These are phyloP conservation scores for Phytophthora boehmeriae DNA, from an alignment of 352 stramenopile genomes.

Conservation along the genomic window DNA sequence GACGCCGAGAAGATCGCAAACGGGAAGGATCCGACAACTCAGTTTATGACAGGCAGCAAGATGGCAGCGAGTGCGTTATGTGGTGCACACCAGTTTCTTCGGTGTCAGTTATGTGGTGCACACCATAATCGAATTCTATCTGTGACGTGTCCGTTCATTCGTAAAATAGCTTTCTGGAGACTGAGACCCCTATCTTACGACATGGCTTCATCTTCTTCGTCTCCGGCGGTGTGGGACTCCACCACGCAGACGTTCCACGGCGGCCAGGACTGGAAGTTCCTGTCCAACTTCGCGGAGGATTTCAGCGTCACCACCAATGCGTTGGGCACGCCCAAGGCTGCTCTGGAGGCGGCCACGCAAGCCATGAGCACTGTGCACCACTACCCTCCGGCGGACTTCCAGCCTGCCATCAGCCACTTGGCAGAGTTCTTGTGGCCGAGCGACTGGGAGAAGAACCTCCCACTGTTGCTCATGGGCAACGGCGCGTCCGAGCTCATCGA, in stretches of 20 bases:
- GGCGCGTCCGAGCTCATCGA: slow-evolving; percentile 88
- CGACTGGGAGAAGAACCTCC: slow-evolving; percentile 56
- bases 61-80: too few relatives aligned
- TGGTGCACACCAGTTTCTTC: too few relatives aligned
- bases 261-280: slow-evolving; percentile 92
- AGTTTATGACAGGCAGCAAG: neutral
- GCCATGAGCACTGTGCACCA: slow-evolving; percentile 88
- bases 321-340: slow-evolving; percentile 75
- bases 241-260: slow-evolving; percentile 91
- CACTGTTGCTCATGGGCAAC: slow-evolving; percentile 85
- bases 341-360: slow-evolving; percentile 68
- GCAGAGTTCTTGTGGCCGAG: slow-evolving; percentile 86
- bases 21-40: neutral
- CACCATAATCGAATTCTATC: too few relatives aligned
- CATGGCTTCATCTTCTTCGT: slow-evolving; percentile 14
- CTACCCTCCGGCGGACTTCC: slow-evolving; percentile 91
- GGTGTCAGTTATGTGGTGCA: too few relatives aligned
- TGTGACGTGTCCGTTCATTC: too few relatives aligned
- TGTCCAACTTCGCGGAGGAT: slow-evolving; percentile 89
- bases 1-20: neutral
- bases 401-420: slow-evolving; percentile 89
- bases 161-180: too few relatives aligned
- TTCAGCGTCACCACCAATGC: slow-evolving; percentile 92
- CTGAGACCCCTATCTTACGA: neutral
- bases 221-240: slow-evolving; percentile 72